Base-by-base conservation (phyloP, 345 rosid species). In the Arabis hirsuta region DNA sequence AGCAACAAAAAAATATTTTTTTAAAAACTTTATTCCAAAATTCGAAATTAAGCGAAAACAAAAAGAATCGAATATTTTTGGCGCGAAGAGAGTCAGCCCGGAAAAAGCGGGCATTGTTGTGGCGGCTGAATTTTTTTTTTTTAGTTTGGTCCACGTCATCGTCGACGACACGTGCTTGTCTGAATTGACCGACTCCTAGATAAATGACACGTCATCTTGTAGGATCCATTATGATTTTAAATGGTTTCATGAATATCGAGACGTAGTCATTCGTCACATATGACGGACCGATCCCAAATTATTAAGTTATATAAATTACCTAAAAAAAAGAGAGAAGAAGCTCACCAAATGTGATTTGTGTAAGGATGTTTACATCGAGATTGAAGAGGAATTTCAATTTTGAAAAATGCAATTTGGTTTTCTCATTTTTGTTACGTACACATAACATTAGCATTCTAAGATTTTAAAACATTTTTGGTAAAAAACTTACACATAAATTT, bases 61-160 rank as follows among this genome's bases (percentile, higher is more conserved):
- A 11, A 3, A 16, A 31, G 31, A 34, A 31, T 36, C 3, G 39
- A 8, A 61, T 11, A 27, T 42, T 47, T 46, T 32, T 34, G 64
- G 76, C 76, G 76, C 56, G 70, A 69, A 72, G 6, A 45, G 42
- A 36, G 26, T 55, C n/a, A 54, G 55, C 48, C 65, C 65, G 73
- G 47, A 39, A 58, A 69, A 69, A 48, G 65, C 73, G 65, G 73
- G 57, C 9, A 8, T 34, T 47, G 56, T 53, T 44, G 47, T 62
- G 69, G 63, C 76, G 70, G 76, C 70, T 61, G 26, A 22, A 27
- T 3, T 67, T 3, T 67, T 11, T 41, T 29, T 11, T n/a, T 27
- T 43, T 42, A 71, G 68, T 62, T 42, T 71, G 67, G 55, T 53
- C 62, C 62, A 12, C 45, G 62, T 43, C 61, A 61, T 27, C 45